Base-by-base conservation (phyloP, 2,329 filamentous ascomycete species). In the Fusarium lyarnte region DNA sequence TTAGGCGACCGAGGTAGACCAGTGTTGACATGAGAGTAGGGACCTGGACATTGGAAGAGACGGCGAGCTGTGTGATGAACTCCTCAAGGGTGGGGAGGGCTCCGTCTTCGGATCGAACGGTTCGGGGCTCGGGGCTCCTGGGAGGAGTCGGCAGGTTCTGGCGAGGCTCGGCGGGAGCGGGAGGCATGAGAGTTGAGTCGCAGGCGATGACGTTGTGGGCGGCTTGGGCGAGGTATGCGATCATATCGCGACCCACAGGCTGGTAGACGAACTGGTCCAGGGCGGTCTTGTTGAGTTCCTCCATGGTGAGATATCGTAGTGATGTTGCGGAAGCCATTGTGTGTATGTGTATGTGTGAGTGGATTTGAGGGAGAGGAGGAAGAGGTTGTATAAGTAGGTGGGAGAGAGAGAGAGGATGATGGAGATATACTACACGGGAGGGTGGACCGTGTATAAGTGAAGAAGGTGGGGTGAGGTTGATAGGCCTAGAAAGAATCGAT, bases 1-100 rank as follows among this genome's bases (percentile, higher is more conserved):
- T 93, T 79, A 99, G 89, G 69, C 95, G 90, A 79, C 89, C 90
- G 63, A 99, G 91, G 87, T 98, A 99, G 81, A 98, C 94, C 43
- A 99, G 89, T 12, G 95, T 95, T 39, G 94, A 95, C 96, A 99
- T 98, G 75, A 99, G 89, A 12, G 96, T 99, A 17, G 96, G 94
- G 58, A 98, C 95, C 86, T 98, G 95, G 35, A 98, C 96, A 82
- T 98, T 97, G 74, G 95, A 98, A 68, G 93, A 92, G 79, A 94
- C 90, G 69, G 98, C 95, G 35, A 99, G 88, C 72, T 94, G 94
- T 55, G 90, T 92, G 84, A 99, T 98, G 87, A 98, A 99, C 65
- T 91, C 89, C 82, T 97, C 94, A 39, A 98, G 86, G 0, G 93
- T 91, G 6, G 96, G 96, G 36, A 99, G 86, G 61, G 84, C 80